Evolutionary conservation across 2,329 filamentous ascomycete genomes (phyloP).

Genomic region (Pyrenochaeta sp.): DNA sequence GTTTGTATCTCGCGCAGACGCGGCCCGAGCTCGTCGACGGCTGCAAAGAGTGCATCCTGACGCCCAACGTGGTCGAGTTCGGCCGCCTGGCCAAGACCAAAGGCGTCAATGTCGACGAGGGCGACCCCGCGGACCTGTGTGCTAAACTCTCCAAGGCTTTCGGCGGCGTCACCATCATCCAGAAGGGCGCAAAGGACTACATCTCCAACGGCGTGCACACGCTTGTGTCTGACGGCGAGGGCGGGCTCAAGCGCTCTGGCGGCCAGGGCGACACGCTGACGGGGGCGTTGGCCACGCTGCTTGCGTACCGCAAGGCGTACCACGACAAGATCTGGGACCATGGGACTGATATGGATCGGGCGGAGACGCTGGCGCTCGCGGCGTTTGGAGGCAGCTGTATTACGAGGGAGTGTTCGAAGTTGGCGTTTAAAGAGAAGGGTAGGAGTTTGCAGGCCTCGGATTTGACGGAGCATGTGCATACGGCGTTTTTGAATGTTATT

Average conservation of each 20-base stretch:
- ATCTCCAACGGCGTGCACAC: slow-evolving; percentile 82
- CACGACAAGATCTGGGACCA: slow-evolving; percentile 79
- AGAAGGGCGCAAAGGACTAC: slow-evolving; percentile 84
- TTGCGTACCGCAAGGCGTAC: slow-evolving; percentile 90
- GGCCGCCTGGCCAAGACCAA: slow-evolving; percentile 78
- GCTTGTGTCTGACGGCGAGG: slow-evolving; percentile 77
- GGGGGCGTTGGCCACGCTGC: slow-evolving; percentile 83
- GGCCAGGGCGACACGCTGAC: slow-evolving; percentile 97
- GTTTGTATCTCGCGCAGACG: slow-evolving; percentile 77
- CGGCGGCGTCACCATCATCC: slow-evolving; percentile 87
- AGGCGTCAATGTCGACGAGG: slow-evolving; percentile 67
- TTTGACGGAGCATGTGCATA: slow-evolving; percentile 87
- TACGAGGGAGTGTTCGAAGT: slow-evolving; percentile 86
- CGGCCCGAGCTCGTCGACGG: slow-evolving; percentile 79
- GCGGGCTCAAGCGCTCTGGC: slow-evolving; percentile 87
- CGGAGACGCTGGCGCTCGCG: slow-evolving; percentile 73
- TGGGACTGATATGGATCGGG: slow-evolving; percentile 60
- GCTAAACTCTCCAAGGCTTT: slow-evolving; percentile 75
- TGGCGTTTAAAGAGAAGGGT: slow-evolving; percentile 86
- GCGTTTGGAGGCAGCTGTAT: slow-evolving; percentile 88
- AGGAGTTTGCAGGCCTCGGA: slow-evolving; percentile 91
- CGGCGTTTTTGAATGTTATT: slow-evolving; percentile 79
- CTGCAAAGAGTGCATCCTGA: slow-evolving; percentile 85
- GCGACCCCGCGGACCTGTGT: slow-evolving; percentile 65
- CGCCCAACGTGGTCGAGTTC: slow-evolving; percentile 95